Evolutionary conservation across 352 stramenopile species (phyloP).

Genomic region (Phytophthora macrochlamydospora): DNA sequence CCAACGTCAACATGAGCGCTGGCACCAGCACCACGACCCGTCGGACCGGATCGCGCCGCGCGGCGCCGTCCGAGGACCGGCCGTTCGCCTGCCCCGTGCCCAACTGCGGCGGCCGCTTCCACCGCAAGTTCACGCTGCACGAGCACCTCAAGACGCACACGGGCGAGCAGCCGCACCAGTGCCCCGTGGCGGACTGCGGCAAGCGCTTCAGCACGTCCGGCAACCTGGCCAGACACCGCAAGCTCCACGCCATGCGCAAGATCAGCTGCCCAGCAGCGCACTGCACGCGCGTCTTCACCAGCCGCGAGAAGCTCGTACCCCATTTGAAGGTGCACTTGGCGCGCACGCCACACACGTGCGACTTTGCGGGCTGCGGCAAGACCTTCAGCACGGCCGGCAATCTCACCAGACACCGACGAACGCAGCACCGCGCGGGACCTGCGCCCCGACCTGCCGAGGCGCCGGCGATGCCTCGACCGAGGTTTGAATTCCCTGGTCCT

Average conservation of each 20-base stretch:
- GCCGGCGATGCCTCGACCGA: constrained; percentile 27
- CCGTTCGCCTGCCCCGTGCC: constrained; percentile 41
- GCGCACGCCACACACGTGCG: constrained; percentile 56
- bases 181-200: constrained; percentile 55
- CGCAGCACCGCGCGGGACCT: constrained; percentile 47
- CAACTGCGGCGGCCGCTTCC: constrained; percentile 61
- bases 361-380: constrained; percentile 55
- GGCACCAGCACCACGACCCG: constrained; percentile 4
- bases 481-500: constrained; percentile 32
- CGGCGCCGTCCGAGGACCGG: constrained; percentile 38
- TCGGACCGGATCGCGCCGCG: constrained; percentile 25
- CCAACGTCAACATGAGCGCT: constrained; percentile 23
- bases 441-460: constrained; percentile 7
- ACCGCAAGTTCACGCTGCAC: constrained; percentile 79
- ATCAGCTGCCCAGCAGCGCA: constrained; percentile 48
- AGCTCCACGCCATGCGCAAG: constrained; percentile 50
- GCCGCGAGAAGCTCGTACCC: constrained; percentile 50
- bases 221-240: constrained; percentile 59
- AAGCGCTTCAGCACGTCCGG: constrained; percentile 70
- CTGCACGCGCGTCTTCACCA: constrained; percentile 53
- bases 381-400: constrained; percentile 71
- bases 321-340: constrained; percentile 59
- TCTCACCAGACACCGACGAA: constrained; percentile 64
- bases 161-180: constrained; percentile 76
- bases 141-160: constrained; percentile 88